Evolutionary conservation across 108 stramenopile species (phyloP), one percentile per base, ranked within the genome.

Genomic region (Asterionellopsis glacialis): DNA sequence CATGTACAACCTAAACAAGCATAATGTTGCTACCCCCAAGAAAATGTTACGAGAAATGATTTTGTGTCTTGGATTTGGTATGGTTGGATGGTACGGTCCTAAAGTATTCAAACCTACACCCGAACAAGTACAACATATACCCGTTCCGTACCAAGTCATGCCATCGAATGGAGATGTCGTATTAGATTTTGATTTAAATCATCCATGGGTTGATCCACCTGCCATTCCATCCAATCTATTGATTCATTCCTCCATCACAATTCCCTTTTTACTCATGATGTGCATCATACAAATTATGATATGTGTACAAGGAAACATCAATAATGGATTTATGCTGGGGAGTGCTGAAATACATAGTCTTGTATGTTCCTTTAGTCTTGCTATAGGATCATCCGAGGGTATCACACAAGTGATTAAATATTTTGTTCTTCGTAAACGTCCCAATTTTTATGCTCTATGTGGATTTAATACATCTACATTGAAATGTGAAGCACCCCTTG

Each of bases 391-490:
- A 51, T 75, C 82, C 21, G 88, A 90, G 59, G 77, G 81, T 9
- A 51, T 64, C 16, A 90, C 87, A 14, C 75, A 85, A 45, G 51
- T 75, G 16, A 53, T 87, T 51, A 93, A 93, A 69, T 51, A 78
- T 19, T 88, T 77, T 58, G 78, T 93, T 0, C 74, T 81, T 33
- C 76, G 86, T 14, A 73, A 73, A 0, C 72, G 91, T 6, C 91
- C 91, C 13, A 93, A 87, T 48, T 93, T 84, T 47, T 93, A 93
- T 57, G 72, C 56, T 24, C 75, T 93, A 61, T 93, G 91, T 52
- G 86, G 75, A 27, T 90, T 90, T 57, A 60, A 86, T 63, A 52
- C 28, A 15, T 53, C 25, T 11, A 67, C 75, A 11, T 49, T 77
- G 26, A 23, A 59, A 57, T 93, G 91, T 52, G 70, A 65, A 39